phyloP scores from a whole-genome alignment of 768 basidiomycete species.

The Daedalea quercina region DNA sequence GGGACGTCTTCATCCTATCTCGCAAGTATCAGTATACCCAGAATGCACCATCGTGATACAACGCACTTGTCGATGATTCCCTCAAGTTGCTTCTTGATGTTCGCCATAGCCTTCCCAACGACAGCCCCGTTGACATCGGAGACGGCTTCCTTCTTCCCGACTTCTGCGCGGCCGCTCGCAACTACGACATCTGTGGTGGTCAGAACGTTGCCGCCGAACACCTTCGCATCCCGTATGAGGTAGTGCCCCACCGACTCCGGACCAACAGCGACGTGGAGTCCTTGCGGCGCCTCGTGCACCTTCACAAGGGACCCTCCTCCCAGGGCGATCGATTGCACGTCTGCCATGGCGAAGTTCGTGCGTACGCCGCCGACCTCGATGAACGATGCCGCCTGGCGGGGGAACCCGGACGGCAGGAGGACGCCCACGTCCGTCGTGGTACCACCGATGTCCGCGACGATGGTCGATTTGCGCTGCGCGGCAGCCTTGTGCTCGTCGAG shows the following conservation, averaged over 20 bases:
- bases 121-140: slow-evolving; percentile 15
- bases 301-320: slow-evolving; percentile 58
- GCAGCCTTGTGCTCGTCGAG: slow-evolving; percentile 19
- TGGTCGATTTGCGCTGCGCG: slow-evolving; percentile 26
- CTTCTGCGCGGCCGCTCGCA: slow-evolving; percentile 23
- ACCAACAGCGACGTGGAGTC: slow-evolving; percentile 40
- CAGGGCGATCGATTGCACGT: slow-evolving; percentile 51
- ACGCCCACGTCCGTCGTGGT: slow-evolving; percentile 64
- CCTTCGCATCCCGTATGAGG: slow-evolving; percentile 38
- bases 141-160: slow-evolving; percentile 22
- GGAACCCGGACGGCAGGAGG: slow-evolving; percentile 52
- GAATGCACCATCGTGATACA: background rate
- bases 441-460: slow-evolving; percentile 61
- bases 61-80: slow-evolving; percentile 38
- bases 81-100: slow-evolving; percentile 39
- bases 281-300: slow-evolving; percentile 23
- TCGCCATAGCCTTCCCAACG: slow-evolving; percentile 29
- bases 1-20: slow-evolving; percentile 53
- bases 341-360: slow-evolving; percentile 56
- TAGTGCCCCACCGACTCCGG: slow-evolving; percentile 61
- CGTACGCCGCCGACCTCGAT: slow-evolving; percentile 55
- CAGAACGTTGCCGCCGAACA: slow-evolving; percentile 50
- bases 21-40: background rate
- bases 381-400: slow-evolving; percentile 55
- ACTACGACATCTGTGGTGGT: slow-evolving; percentile 61